Percentiles rank a stretch among this genome's conserved stretches.
Conservation (phyloP, 2,329 filamentous ascomycete genomes). For the Fusarium longipes region DNA sequence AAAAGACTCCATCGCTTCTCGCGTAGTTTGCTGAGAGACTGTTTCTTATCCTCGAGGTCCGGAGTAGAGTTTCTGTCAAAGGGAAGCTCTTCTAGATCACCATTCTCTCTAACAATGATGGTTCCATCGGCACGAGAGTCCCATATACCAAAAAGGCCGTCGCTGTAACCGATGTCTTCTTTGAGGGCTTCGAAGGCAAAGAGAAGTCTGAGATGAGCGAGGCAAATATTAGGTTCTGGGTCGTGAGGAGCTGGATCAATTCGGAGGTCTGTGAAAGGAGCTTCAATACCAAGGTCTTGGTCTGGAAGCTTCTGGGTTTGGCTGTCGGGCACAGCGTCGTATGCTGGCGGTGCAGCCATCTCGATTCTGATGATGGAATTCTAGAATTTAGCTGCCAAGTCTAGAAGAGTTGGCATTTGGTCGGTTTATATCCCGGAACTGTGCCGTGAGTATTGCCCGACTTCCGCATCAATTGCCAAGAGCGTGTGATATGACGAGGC, state of each 20-base stretch:
- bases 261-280: conserved; percentile 29
- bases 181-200: conserved; percentile 71
- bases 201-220: conserved; percentile 72
- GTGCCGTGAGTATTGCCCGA: background rate
- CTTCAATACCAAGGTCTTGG: conserved; percentile 13
- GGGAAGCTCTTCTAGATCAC: conserved; percentile 21
- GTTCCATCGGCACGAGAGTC: conserved; percentile 54
- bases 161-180: conserved; percentile 67
- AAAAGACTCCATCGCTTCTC: conserved; percentile 77
- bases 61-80: conserved; percentile 6
- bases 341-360: conserved; percentile 31
- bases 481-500: background rate
- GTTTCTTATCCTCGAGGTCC: conserved; percentile 43
- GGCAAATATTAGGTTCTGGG: conserved; percentile 34
- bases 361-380: too few relatives aligned
- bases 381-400: too few relatives aligned
- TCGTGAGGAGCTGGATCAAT: conserved; percentile 19
- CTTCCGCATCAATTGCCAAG: background rate
- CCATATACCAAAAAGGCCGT: conserved; percentile 70
- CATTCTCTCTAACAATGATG: conserved; percentile 18
- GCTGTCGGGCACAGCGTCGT: conserved; percentile 8
- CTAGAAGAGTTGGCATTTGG: background rate
- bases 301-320: background rate
- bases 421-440: conserved; percentile 15
- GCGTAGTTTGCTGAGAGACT: conserved; percentile 60